Percentiles rank a stretch among this genome's conserved stretches.
phyloP scores from a whole-genome alignment of 257 asterid genomes.

The Vinca minor region DNA sequence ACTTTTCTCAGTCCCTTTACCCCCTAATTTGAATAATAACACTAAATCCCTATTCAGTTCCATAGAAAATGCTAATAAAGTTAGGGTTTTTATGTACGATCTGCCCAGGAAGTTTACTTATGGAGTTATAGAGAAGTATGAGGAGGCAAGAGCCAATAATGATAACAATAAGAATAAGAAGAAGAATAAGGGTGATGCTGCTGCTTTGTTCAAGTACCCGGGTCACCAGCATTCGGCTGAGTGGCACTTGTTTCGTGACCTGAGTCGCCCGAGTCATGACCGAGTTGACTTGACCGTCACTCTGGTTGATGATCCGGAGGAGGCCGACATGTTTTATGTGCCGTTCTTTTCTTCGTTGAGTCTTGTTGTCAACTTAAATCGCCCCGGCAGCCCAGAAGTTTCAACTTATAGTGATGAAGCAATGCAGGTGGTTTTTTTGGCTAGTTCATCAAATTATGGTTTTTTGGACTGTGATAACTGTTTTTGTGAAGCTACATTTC shows the following conservation, averaged over 20 bases:
- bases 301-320: constrained; percentile 65
- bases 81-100: constrained; percentile 61
- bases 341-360: constrained; percentile 94
- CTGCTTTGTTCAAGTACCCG: constrained; percentile 67
- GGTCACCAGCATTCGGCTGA: constrained; percentile 95
- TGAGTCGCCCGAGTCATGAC: constrained; percentile 41
- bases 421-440: constrained; percentile 49
- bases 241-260: constrained; percentile 76
- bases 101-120: constrained; percentile 78
- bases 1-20: constrained; percentile 37
- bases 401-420: constrained; percentile 61
- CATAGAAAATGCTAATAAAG: constrained; percentile 12
- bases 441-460: neutral
- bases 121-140: constrained; percentile 86
- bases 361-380: constrained; percentile 67
- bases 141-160: constrained; percentile 58
- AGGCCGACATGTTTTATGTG: constrained; percentile 82
- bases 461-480: neutral
- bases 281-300: constrained; percentile 35
- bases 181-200: no score
- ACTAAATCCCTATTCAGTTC: neutral
- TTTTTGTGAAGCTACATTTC: neutral
- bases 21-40: constrained; percentile 12
- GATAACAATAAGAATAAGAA: constrained; percentile 18
- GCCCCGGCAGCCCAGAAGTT: constrained; percentile 26